These are phyloP conservation scores for Saposhnikovia divaricata DNA, from an alignment of 129 eudicot genomes.

Conservation along the genomic window DNA sequence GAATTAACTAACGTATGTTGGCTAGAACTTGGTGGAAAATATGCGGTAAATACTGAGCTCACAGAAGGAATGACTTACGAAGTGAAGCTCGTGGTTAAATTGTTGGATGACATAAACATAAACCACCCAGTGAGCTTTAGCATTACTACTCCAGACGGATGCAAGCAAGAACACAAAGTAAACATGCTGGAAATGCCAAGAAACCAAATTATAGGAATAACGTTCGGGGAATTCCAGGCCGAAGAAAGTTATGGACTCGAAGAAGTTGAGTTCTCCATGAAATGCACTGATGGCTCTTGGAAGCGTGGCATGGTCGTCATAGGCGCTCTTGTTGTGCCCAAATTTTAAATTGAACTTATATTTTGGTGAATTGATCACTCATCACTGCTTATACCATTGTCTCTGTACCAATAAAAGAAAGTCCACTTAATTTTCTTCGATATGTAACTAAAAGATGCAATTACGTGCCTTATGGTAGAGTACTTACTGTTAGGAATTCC, in stretches of 20 bases:
- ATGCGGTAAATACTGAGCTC: not conserved
- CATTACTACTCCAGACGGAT: conserved; percentile 36
- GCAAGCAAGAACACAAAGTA: conserved; percentile 37
- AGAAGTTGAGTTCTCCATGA: conserved; percentile 54
- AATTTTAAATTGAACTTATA: not conserved
- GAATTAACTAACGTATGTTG: not conserved
- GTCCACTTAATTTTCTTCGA: not conserved
- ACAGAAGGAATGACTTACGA: conserved; percentile 28
- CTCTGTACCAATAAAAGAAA: not conserved
- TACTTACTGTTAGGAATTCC: too few relatives aligned
- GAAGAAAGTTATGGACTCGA: conserved; percentile 3
- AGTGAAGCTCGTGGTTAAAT: conserved; percentile 30
- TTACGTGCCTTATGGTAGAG: not conserved
- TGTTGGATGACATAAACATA: conserved; percentile 21
- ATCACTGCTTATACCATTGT: not conserved
- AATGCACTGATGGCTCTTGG: conserved; percentile 55
- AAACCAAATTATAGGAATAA: conserved; percentile 51
- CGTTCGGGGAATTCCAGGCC: conserved; percentile 48
- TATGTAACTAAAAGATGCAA: not conserved
- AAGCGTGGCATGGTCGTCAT: conserved; percentile 65
- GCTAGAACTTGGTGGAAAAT: conserved; percentile 1
- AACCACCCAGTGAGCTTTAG: conserved; percentile 36
- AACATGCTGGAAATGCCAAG: conserved; percentile 42
- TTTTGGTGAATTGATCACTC: not conserved
- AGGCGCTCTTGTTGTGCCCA: conserved; percentile 53